Conservation (phyloP, 1,284 basidiomycete species). For the Leccinum subrobustum region DNA sequence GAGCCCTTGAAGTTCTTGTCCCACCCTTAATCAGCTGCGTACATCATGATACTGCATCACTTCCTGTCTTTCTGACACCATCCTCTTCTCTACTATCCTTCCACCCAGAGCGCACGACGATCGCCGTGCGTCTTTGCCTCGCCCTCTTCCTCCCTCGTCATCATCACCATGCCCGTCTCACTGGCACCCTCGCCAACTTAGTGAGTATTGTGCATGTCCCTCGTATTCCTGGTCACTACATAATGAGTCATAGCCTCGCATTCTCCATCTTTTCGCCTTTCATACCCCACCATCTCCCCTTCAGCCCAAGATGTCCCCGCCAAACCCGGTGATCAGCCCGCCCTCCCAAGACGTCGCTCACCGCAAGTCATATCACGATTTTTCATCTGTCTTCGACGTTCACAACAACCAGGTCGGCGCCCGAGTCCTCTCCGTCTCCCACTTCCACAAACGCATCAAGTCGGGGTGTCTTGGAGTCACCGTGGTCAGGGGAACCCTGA, state of each 20-base stretch:
- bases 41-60: no score
- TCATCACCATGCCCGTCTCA: no score
- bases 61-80: no score
- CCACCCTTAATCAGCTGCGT: no score
- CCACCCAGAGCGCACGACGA: no score
- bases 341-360: not conserved
- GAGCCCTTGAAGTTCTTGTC: no score
- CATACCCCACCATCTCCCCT: not conserved
- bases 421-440: conserved; percentile 51
- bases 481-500: conserved; percentile 42
- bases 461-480: conserved; percentile 50
- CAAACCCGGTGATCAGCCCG: not conserved
- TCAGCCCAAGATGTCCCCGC: conserved; percentile 1
- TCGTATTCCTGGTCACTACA: not conserved
- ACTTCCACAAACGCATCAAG: conserved; percentile 53
- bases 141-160: no score
- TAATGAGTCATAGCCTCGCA: not conserved
- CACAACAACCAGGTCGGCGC: conserved; percentile 48
- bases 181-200: no score
- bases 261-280: not conserved
- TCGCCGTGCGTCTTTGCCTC: no score
- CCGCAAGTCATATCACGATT: not conserved
- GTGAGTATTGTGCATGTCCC: no score
- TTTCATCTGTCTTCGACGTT: not conserved
- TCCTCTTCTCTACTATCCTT: no score